These are phyloP conservation scores for Daldinia vernicosa DNA, from an alignment of 495 filamentous ascomycete species.

Conservation along the genomic window DNA sequence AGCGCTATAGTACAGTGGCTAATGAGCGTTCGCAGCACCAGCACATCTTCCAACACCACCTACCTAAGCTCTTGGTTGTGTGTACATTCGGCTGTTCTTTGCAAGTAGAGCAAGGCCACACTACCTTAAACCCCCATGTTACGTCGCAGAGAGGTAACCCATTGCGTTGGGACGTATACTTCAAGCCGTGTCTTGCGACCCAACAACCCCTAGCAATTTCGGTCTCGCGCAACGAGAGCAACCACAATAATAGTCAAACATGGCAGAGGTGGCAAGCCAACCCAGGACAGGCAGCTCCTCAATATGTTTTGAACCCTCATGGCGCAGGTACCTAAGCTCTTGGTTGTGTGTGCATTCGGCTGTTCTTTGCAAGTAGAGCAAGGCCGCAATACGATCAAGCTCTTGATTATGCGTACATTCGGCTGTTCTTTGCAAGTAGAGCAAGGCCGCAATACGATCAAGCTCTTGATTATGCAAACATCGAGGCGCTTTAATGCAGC, in stretches of 20 bases:
- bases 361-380: conserved; percentile 47
- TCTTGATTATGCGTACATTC: too few species aligned
- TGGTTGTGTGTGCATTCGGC: conserved; percentile 35
- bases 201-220: conserved; percentile 19
- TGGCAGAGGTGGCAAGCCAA: conserved; percentile 19
- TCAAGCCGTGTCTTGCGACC: conserved; percentile 14
- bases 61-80: too few species aligned
- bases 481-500: conserved; percentile 35
- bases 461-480: too few species aligned
- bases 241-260: conserved; percentile 7
- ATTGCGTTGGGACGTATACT: conserved; percentile 25
- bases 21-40: conserved; percentile 1
- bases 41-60: neutral
- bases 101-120: too few species aligned
- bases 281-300: conserved; percentile 10
- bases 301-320: conserved; percentile 30
- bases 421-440: too few species aligned
- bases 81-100: too few species aligned
- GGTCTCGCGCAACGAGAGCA: conserved; percentile 24
- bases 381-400: conserved; percentile 47
- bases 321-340: conserved; percentile 33
- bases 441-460: too few species aligned
- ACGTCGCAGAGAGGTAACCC: conserved; percentile 23
- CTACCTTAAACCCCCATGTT: conserved; percentile 3
- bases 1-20: neutral